Evolutionary conservation across 2,329 filamentous ascomycete species (phyloP).

Genomic region (Microcyclosporella mali): DNA sequence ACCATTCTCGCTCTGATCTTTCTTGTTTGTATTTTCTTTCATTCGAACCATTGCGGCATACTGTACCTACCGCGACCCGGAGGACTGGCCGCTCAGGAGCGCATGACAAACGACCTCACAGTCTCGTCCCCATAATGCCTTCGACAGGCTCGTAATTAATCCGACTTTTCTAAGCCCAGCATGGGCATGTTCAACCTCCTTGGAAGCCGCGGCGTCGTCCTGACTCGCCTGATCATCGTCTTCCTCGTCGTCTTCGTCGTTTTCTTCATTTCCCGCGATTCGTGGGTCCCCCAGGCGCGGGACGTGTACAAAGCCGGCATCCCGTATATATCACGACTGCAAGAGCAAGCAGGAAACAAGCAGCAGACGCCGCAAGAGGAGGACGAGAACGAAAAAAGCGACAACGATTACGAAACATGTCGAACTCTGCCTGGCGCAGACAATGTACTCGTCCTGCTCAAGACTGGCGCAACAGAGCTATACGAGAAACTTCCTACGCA

Average conservation of each 20-base stretch:
- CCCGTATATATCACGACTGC: conserved; percentile 1
- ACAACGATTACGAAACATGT: conserved; percentile 13
- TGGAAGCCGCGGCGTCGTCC: conserved; percentile 16
- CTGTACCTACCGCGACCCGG: no score
- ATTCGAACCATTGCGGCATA: no score
- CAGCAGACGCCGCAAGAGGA: conserved; percentile 1
- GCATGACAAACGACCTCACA: no score
- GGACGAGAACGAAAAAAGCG: not conserved
- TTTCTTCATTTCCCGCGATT: conserved; percentile 23
- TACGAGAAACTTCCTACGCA: conserved; percentile 52
- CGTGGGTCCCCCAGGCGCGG: conserved; percentile 19
- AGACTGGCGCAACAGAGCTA: conserved; percentile 55
- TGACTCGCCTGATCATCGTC: conserved; percentile 19
- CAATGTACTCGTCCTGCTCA: conserved; percentile 52
- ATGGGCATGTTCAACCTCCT: conserved; percentile 8
- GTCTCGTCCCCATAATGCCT: no score
- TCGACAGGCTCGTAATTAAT: no score
- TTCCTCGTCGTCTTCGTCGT: conserved; percentile 22
- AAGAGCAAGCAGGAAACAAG: not conserved
- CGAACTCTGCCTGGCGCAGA: conserved; percentile 32
- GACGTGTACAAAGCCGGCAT: not conserved
- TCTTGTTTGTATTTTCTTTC: no score
- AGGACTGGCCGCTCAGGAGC: no score
- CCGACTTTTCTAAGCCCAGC: not conserved
- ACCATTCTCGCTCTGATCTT: no score